Evolutionary conservation across 345 rosid genomes (phyloP).

Genomic region (Bretschneidera sinensis): DNA sequence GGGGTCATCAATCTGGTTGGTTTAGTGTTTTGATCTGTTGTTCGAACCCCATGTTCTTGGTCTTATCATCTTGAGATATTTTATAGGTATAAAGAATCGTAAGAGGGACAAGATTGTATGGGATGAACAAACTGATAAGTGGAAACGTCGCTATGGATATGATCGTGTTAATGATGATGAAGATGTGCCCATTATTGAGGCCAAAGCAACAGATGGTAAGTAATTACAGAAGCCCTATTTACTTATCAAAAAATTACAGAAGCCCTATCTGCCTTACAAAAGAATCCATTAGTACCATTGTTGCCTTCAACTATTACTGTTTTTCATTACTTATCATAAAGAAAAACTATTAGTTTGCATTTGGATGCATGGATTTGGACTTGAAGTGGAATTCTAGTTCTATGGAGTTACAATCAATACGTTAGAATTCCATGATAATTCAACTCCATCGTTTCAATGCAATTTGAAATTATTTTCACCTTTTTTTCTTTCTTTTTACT

Average conservation of each 20-base stretch:
- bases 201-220: constrained; percentile 79
- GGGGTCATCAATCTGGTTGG: not conserved
- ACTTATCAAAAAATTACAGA: too few species aligned
- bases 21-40: not conserved
- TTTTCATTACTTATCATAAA: too few species aligned
- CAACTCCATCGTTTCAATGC: too few species aligned
- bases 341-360: too few species aligned
- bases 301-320: not conserved
- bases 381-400: too few species aligned
- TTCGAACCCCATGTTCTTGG: constrained; percentile 1
- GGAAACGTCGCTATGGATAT: constrained; percentile 88
- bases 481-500: too few species aligned
- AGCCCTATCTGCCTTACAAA: not conserved
- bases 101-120: constrained; percentile 79
- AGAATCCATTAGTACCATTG: not conserved
- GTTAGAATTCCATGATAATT: too few species aligned
- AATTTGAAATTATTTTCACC: too few species aligned
- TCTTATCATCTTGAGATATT: constrained; percentile 10
- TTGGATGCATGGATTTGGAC: too few species aligned
- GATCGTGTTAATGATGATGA: constrained; percentile 90
- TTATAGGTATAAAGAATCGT: constrained; percentile 73
- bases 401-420: too few species aligned
- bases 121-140: constrained; percentile 77
- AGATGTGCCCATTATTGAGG: constrained; percentile 79
- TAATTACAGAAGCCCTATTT: not conserved